Evolutionary conservation across 1,284 basidiomycete species (phyloP).

Genomic region (Puccinia brachypodii): DNA sequence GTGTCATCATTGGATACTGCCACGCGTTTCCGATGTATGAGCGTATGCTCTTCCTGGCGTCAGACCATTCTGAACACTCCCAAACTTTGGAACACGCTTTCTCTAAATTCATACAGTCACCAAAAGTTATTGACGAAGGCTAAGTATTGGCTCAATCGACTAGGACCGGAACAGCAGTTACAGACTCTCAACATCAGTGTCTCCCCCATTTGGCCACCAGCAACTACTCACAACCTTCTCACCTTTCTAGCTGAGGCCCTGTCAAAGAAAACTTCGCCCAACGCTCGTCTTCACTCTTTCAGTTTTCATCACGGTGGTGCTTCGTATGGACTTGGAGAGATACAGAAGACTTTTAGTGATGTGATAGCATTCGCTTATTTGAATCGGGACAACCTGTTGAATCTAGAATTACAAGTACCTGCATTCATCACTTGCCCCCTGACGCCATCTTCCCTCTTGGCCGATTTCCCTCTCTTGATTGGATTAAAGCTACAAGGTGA

Average conservation of each 20-base stretch:
- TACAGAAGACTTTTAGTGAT: constrained; percentile 1
- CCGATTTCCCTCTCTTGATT: constrained; percentile 5
- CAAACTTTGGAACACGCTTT: constrained; percentile 13
- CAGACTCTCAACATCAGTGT: not conserved
- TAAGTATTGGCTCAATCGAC: constrained; percentile 31
- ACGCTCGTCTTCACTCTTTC: constrained; percentile 3
- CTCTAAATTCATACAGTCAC: not conserved
- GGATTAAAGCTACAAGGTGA: not conserved
- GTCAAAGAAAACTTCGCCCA: not conserved
- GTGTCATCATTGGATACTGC: constrained; percentile 16
- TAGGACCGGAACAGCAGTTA: constrained; percentile 4
- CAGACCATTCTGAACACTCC: constrained; percentile 15
- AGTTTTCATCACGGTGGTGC: not conserved
- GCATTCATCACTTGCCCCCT: not conserved
- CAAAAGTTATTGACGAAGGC: constrained; percentile 18
- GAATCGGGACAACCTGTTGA: not conserved
- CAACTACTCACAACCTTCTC: not conserved
- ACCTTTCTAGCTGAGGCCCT: not conserved
- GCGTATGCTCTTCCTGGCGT: constrained; percentile 35
- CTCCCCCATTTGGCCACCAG: constrained; percentile 14
- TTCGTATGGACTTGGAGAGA: not conserved
- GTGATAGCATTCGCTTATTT: constrained; percentile 11
- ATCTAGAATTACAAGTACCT: not conserved
- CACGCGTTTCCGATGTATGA: constrained; percentile 32
- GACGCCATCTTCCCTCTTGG: not conserved